Base-by-base conservation (phyloP, 1,139 yeast genomes). In the Geotrichum restrictum region DNA sequence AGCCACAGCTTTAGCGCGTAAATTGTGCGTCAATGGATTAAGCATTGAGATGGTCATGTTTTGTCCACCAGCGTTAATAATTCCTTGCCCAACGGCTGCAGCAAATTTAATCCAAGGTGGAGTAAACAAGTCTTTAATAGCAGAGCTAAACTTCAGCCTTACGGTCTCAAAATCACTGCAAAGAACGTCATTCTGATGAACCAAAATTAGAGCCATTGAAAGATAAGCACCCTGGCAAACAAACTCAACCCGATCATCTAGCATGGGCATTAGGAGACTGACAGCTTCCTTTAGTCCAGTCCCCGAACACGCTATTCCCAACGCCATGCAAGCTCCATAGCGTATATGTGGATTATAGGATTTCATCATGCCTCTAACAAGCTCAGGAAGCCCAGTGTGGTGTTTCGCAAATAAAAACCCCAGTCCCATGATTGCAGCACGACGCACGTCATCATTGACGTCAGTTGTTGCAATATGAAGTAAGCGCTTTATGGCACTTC, bases 291-390 rank as follows among this genome's bases (percentile, higher is more conserved):
- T 81, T 54, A 87, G 74, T 3, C 91, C 93, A 68, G 95, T 85
- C 51, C 98, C 98, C 27, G 98, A 97, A 75, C 98, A 91, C 2
- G 98, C 82, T 56, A 94, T 87, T 71, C 98, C 98, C 60, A 93
- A 78, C 0, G 98, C 98, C 82, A 93, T 76, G 1, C 98, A 96
- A 40, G 98, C 86, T 73, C 98, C 98, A 67, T 94, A 93, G 70
- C 98, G 87, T 33, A 94, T 98, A 67, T 94, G 98, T 14, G 98
- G 96, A 67, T 93, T 94, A 69, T 93, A 97, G 0, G 96, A 88
- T 70, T 89, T 96, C 0, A 96, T 82, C 62, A 94, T 77, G 58
- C 93, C 77, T 69, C 89, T 96, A 36, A 93, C 97, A 73, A 93
- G 85, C 63, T 95, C 86, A 56, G 98, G 98, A 33, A 94, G 93